Evolutionary conservation across 148 eudicot genomes (phyloP).

Genomic region (Tetragonia tetragonoides): DNA sequence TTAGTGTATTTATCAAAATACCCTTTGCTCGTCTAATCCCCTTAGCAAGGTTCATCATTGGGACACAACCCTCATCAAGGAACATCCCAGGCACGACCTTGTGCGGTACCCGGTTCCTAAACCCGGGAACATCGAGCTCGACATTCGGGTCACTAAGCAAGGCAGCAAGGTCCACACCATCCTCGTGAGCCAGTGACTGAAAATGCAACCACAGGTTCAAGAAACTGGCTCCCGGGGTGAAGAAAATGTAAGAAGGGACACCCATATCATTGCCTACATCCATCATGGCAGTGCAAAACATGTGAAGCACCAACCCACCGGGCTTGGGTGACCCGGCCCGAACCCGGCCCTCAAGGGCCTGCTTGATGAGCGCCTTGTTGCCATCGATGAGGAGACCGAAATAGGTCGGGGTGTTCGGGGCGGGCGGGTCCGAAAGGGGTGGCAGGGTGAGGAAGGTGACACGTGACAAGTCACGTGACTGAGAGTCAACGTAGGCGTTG

Average conservation of each 20-base stretch:
- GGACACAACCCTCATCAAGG: not conserved
- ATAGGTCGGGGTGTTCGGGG: not conserved
- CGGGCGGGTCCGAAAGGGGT: conserved; percentile 7
- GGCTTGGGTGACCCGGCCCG: not conserved
- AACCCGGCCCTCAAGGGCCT: conserved; percentile 18
- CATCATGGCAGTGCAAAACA: conserved; percentile 33
- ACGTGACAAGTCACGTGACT: conserved; percentile 20
- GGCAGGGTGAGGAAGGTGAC: conserved; percentile 22
- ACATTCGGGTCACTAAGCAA: conserved; percentile 21
- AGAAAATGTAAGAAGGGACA: conserved; percentile 35
- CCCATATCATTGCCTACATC: conserved; percentile 39
- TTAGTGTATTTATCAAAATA: conserved; percentile 37
- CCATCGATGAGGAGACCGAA: conserved; percentile 2
- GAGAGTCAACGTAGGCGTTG: conserved; percentile 24
- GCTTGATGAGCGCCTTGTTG: conserved; percentile 24
- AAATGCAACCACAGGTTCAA: conserved; percentile 26
- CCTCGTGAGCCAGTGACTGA: conserved; percentile 16
- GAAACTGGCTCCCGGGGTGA: conserved; percentile 27
- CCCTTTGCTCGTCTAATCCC: conserved; percentile 27
- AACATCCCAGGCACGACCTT: conserved; percentile 24
- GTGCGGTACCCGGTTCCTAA: no score
- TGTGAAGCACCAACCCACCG: conserved; percentile 34
- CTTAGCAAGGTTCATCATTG: conserved; percentile 3
- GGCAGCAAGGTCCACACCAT: conserved; percentile 8
- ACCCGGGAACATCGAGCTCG: conserved; percentile 26